phyloP scores from a whole-genome alignment of 768 basidiomycete genomes.

The Coprinopsis cinerea region DNA sequence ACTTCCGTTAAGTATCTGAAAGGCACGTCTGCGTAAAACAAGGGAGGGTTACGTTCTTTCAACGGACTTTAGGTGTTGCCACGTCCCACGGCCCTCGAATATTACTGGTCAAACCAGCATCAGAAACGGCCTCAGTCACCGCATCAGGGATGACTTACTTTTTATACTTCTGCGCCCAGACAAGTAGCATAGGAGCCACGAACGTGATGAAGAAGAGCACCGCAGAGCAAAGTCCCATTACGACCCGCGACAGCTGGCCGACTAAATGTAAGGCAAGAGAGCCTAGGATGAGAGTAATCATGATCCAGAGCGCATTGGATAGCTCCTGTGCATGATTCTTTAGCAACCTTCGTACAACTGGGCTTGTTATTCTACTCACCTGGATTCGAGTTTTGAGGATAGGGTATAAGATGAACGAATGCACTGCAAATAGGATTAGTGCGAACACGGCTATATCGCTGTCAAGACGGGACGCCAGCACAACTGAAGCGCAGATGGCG shows the following conservation, averaged over 20 bases:
- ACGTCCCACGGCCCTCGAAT: slow-evolving; percentile 91
- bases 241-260: slow-evolving; percentile 45
- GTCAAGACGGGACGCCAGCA: slow-evolving; percentile 83
- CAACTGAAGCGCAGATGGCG: slow-evolving; percentile 88
- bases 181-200: slow-evolving; percentile 63
- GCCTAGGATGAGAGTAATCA: slow-evolving; percentile 49
- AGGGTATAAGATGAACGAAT: slow-evolving; percentile 81
- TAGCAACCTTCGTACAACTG: background rate
- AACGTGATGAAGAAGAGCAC: slow-evolving; percentile 58
- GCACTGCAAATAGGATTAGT: slow-evolving; percentile 77
- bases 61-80: slow-evolving; percentile 67
- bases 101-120: slow-evolving; percentile 45
- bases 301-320: slow-evolving; percentile 38
- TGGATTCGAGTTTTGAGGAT: slow-evolving; percentile 68
- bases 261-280: slow-evolving; percentile 47
- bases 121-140: slow-evolving; percentile 11
- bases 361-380: slow-evolving; percentile 31
- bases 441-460: slow-evolving; percentile 86
- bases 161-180: slow-evolving; percentile 87
- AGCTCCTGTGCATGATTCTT: slow-evolving; percentile 33
- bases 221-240: slow-evolving; percentile 46
- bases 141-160: slow-evolving; percentile 46
- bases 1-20: too few species aligned
- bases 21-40: too few species aligned
- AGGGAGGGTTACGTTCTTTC: too few species aligned